Conservation (phyloP, 257 asterid genomes). For the Scutellaria barbata region DNA sequence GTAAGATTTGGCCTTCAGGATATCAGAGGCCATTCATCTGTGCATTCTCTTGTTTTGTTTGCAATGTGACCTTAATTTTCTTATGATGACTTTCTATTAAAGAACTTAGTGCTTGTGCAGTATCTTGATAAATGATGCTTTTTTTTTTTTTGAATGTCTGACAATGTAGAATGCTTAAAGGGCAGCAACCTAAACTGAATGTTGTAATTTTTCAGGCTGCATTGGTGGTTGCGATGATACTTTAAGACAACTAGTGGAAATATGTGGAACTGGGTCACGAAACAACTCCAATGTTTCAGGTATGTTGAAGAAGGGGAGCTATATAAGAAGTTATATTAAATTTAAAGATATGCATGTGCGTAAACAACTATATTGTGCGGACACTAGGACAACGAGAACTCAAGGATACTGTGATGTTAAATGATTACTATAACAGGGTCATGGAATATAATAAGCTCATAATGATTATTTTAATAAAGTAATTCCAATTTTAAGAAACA, state of each 20-base stretch:
- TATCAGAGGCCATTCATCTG: conserved; percentile 1
- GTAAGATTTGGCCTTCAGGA: conserved; percentile 49
- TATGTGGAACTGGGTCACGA: conserved; percentile 96
- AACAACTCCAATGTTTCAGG: conserved; percentile 63
- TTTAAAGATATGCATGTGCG: neutral
- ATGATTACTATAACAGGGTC: neutral
- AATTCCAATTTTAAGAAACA: neutral
- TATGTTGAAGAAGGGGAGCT: conserved; percentile 37
- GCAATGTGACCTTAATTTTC: conserved; percentile 5
- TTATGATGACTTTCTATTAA: conserved; percentile 23
- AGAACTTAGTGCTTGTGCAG: conserved; percentile 17
- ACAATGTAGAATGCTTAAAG: conserved; percentile 18
- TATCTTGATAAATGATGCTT: conserved; percentile 16
- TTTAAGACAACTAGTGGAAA: conserved; percentile 75
- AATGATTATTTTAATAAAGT: conserved; percentile 8
- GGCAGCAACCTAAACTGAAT: conserved; percentile 33
- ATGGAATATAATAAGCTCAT: neutral
- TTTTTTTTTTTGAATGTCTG: neutral
- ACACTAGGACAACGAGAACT: neutral
- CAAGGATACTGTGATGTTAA: neutral
- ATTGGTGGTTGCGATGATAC: conserved; percentile 94
- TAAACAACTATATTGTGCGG: neutral
- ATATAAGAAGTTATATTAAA: conserved; percentile 2
- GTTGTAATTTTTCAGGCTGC: conserved; percentile 64
- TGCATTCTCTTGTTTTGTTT: conserved; percentile 25